Conservation (phyloP, 805 yeast genomes). For the Komagataella pastoris region DNA sequence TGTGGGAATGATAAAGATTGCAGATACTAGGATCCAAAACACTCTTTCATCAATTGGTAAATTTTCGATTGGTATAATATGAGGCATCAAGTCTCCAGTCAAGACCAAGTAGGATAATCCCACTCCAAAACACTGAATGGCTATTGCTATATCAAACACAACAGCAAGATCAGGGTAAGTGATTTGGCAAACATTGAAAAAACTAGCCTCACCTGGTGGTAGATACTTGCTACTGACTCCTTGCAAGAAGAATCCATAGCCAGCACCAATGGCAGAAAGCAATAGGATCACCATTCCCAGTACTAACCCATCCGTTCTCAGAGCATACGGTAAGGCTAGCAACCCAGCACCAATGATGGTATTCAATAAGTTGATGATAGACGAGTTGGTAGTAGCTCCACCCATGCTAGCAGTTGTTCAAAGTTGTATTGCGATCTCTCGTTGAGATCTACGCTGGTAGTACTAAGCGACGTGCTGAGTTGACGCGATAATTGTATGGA, state of each 20-base stretch:
- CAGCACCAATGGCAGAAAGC: slow-evolving; percentile 52
- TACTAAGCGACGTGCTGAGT: background rate
- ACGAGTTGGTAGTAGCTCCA: slow-evolving; percentile 22
- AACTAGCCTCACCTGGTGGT: slow-evolving; percentile 50
- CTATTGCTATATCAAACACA: slow-evolving; percentile 63
- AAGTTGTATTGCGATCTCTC: background rate
- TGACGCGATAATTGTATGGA: background rate
- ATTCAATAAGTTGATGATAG: slow-evolving; percentile 55
- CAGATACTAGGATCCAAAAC: slow-evolving; percentile 41
- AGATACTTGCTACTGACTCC: slow-evolving; percentile 43
- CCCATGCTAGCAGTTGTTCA: background rate
- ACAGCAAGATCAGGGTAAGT: slow-evolving; percentile 62
- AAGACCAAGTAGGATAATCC: slow-evolving; percentile 59
- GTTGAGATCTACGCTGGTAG: background rate
- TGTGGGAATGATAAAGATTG: slow-evolving; percentile 46
- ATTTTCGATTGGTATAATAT: slow-evolving; percentile 25
- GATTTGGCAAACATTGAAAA: slow-evolving; percentile 55
- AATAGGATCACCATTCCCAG: slow-evolving; percentile 43
- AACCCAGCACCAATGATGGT: slow-evolving; percentile 77
- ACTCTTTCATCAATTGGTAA: slow-evolving; percentile 20
- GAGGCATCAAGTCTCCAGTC: slow-evolving; percentile 68
- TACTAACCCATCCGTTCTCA: slow-evolving; percentile 51
- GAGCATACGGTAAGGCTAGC: slow-evolving; percentile 63
- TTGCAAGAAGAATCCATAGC: slow-evolving; percentile 54
- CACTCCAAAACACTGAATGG: slow-evolving; percentile 71